Evolutionary conservation across 352 stramenopile genomes (phyloP).

Genomic region (Phytophthora tentaculata): DNA sequence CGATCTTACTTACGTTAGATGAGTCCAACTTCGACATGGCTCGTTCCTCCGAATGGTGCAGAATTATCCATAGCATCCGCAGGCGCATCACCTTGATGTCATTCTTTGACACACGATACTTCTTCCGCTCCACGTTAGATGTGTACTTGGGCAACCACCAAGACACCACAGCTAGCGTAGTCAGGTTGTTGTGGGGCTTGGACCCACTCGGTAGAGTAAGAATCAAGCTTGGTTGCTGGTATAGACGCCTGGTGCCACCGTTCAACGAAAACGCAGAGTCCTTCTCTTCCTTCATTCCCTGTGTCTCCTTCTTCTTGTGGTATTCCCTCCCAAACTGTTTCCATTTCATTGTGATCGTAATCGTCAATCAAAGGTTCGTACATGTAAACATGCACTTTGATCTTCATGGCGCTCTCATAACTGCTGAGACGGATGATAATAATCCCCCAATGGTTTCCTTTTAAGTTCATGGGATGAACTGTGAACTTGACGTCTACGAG

Average conservation of each 20-base stretch:
- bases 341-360: neutral
- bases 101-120: neutral
- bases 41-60: neutral
- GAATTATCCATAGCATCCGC: constrained; percentile 11
- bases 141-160: constrained; percentile 8
- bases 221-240: neutral
- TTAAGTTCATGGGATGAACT: no score
- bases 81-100: constrained; percentile 8
- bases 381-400: no score
- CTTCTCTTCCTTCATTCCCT: neutral
- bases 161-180: constrained; percentile 6
- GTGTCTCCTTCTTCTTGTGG: neutral
- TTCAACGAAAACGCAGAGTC: neutral
- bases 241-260: neutral
- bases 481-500: no score
- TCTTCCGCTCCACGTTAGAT: neutral
- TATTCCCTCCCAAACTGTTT: neutral
- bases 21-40: neutral
- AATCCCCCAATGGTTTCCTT: no score
- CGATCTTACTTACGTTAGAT: neutral
- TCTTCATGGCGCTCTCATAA: no score
- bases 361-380: constrained; percentile 21
- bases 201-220: neutral
- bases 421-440: no score
- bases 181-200: neutral